phyloP scores from a whole-genome alignment of 352 stramenopile genomes.

The Phytophthora colocasiae region DNA sequence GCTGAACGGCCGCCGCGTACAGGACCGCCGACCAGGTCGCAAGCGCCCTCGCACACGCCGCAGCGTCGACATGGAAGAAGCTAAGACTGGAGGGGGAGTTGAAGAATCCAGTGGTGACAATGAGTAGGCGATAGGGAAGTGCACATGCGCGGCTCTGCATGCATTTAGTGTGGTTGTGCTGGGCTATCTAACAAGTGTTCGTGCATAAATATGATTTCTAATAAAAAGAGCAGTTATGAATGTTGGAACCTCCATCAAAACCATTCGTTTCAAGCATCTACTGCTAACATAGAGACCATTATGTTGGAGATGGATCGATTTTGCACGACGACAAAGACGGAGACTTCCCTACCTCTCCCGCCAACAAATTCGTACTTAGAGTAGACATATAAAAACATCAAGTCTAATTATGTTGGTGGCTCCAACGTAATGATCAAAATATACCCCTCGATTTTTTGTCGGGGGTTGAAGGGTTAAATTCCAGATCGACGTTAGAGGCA shows the following conservation, averaged over 20 bases:
- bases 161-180: neutral
- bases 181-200: neutral
- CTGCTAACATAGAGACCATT: neutral
- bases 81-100: neutral
- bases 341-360: neutral
- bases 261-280: neutral
- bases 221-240: neutral
- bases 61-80: neutral
- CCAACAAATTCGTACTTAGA: constrained; percentile 9
- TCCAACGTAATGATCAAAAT: no score
- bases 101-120: neutral
- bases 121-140: neutral
- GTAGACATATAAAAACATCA: neutral
- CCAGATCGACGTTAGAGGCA: no score
- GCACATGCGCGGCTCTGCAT: neutral
- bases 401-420: no score
- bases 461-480: no score
- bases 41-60: neutral
- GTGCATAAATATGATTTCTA: neutral
- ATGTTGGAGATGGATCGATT: neutral
- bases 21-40: neutral
- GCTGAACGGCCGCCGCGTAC: neutral
- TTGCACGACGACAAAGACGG: neutral
- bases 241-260: neutral
- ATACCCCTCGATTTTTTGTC: no score